Percentiles rank a stretch among this genome's conserved stretches.
Evolutionary conservation across 2,329 filamentous ascomycete genomes (phyloP).

Genomic region (Fusarium nygamai): DNA sequence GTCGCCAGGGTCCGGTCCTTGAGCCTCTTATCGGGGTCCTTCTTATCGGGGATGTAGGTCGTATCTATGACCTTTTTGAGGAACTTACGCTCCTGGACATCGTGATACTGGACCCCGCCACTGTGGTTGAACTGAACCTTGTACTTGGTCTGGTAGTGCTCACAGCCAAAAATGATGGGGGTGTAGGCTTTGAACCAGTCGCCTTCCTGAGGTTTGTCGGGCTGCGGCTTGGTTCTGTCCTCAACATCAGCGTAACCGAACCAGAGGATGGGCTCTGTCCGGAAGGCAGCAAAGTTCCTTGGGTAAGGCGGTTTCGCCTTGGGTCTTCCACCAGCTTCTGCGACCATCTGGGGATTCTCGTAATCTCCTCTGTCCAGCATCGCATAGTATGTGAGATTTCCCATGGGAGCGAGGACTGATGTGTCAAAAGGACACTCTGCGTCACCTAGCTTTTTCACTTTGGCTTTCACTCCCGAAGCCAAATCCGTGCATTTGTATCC

Average conservation of each 20-base stretch:
- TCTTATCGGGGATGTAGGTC: slow-evolving; percentile 9
- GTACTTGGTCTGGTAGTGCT: slow-evolving; percentile 39
- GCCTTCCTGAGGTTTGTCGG: background rate
- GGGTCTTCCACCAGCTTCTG: slow-evolving; percentile 18
- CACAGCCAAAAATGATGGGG: slow-evolving; percentile 41
- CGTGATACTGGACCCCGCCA: slow-evolving; percentile 29
- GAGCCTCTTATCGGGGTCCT: slow-evolving; percentile 28
- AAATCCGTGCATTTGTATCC: slow-evolving; percentile 36
- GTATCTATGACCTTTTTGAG: slow-evolving; percentile 35
- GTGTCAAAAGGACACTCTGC: slow-evolving; percentile 36
- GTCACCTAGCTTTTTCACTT: slow-evolving; percentile 29
- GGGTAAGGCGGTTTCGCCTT: slow-evolving; percentile 30
- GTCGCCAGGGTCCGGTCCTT: slow-evolving; percentile 32
- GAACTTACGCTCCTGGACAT: slow-evolving; percentile 29
- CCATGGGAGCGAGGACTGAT: slow-evolving; percentile 25
- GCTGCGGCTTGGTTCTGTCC: slow-evolving; percentile 27
- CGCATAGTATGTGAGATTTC: slow-evolving; percentile 37
- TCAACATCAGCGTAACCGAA: slow-evolving; percentile 40
- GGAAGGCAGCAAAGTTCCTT: slow-evolving; percentile 34
- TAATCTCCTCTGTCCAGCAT: slow-evolving; percentile 35
- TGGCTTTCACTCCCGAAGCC: slow-evolving; percentile 17
- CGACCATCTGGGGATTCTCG: slow-evolving; percentile 21
- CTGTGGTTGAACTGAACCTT: slow-evolving; percentile 39
- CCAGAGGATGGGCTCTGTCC: slow-evolving; percentile 40
- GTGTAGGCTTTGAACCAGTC: slow-evolving; percentile 40